Base-by-base conservation (phyloP, 169 alveolate species). In the Besnoitia besnoiti region DNA sequence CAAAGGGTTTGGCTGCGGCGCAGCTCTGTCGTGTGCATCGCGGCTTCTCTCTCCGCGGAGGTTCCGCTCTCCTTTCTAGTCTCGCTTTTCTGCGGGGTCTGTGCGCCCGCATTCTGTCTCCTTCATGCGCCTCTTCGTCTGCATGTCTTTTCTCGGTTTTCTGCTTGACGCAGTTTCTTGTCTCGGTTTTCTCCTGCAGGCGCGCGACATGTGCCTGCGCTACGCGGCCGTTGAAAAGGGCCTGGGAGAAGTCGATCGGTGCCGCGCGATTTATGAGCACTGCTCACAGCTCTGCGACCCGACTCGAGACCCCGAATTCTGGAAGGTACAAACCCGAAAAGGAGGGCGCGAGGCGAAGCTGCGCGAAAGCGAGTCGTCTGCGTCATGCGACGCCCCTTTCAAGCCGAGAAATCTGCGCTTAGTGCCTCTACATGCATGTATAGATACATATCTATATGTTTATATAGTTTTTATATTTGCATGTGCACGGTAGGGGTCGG, bases 221-320 rank as follows among this genome's bases (percentile, higher is more conserved):
- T 98, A 97, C 95, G 97, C 98, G 47, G 94, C 97, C 50, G 94
- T 98, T 89, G 99, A 98, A 93, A 95, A 98, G 39, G 98, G 97
- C 75, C 95, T 98, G 61, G 99, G 99, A 19, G 99, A 98, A 94
- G 96, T 97, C 24, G 98, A 98, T 89, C 94, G 99, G 92, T 99
- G 99, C 3, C 97, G 99, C 85, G 98, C 98, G 37, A 97, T 98
- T 37, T 98, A 95, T 95, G 93, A 95, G 80, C 98, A 97, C 95
- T 85, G 97, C 75, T 93, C 98, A 24, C 97, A 98, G 91, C 95
- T 96, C 55, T 97, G 98, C 94, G 98, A 98, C 94, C 99, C 99
- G 19, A 94, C 96, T 59, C 96, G 90, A 61, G 95, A 95, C 91
- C 92, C 90, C 51, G 92, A 90, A 85, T 96, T 96, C 95, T 95